phyloP scores from a whole-genome alignment of 768 basidiomycete genomes.

The Pilatotrama ljubarskyi region DNA sequence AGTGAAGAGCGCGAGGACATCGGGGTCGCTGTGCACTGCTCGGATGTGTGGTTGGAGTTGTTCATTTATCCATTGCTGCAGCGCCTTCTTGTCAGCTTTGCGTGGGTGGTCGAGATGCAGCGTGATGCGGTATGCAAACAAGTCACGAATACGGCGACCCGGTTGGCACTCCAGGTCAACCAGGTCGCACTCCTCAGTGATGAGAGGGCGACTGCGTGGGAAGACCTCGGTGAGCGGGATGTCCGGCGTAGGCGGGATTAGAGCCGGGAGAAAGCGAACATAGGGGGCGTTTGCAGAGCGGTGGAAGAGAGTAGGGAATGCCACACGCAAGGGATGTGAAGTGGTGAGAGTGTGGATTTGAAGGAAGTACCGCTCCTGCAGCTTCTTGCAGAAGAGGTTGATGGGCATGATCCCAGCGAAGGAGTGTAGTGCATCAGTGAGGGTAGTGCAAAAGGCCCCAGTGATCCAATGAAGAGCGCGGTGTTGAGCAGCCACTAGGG shows the following conservation, averaged over 20 bases:
- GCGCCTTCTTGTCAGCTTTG: background rate
- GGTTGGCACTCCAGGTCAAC: background rate
- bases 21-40: background rate
- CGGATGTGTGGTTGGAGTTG: background rate
- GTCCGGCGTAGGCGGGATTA: background rate
- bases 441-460: background rate
- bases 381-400: no score
- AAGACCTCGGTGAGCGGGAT: background rate
- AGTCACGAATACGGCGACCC: background rate
- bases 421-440: background rate
- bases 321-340: background rate
- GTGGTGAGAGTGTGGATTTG: no score
- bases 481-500: background rate
- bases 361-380: no score
- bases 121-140: background rate
- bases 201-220: background rate
- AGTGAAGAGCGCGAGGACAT: background rate
- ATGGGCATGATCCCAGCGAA: background rate
- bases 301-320: background rate
- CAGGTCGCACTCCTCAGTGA: background rate
- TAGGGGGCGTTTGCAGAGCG: background rate
- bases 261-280: background rate
- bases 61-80: background rate
- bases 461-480: background rate
- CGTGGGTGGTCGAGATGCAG: background rate